Evolutionary conservation across 140 eudicot species (phyloP).

Genomic region (Senecio squalidus): DNA sequence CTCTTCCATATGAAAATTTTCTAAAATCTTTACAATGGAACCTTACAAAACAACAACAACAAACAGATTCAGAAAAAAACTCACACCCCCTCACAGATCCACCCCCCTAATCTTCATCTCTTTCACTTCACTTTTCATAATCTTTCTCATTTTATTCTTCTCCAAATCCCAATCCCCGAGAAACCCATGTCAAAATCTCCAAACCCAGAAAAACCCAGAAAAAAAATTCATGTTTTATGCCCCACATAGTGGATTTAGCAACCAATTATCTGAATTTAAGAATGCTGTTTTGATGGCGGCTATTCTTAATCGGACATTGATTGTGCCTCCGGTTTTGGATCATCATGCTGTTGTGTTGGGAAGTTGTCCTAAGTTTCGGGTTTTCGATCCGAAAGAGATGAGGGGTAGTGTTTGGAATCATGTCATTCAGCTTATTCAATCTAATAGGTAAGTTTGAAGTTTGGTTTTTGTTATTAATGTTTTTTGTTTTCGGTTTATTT

Average conservation of each 20-base stretch:
- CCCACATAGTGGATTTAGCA: slow-evolving; percentile 99
- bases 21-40: no score
- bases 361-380: slow-evolving; percentile 95
- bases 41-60: slow-evolving; percentile 18
- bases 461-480: not conserved
- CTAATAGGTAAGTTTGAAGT: slow-evolving; percentile 38
- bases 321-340: slow-evolving; percentile 92
- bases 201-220: slow-evolving; percentile 27
- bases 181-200: slow-evolving; percentile 31
- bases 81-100: slow-evolving; percentile 19
- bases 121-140: slow-evolving; percentile 26
- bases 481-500: not conserved
- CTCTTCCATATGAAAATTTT: no score
- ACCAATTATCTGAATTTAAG: slow-evolving; percentile 88
- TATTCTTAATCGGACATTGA: slow-evolving; percentile 72
- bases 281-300: slow-evolving; percentile 70
- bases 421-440: slow-evolving; percentile 45
- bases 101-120: slow-evolving; percentile 23
- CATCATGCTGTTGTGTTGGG: slow-evolving; percentile 98
- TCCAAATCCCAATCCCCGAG: slow-evolving; percentile 29
- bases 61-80: slow-evolving; percentile 42
- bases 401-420: slow-evolving; percentile 76
- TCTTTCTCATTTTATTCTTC: slow-evolving; percentile 36
- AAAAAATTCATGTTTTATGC: slow-evolving; percentile 74
- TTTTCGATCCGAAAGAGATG: slow-evolving; percentile 50